Conservation (phyloP, 2,329 filamentous ascomycete species). For the Xylaria digitata region DNA sequence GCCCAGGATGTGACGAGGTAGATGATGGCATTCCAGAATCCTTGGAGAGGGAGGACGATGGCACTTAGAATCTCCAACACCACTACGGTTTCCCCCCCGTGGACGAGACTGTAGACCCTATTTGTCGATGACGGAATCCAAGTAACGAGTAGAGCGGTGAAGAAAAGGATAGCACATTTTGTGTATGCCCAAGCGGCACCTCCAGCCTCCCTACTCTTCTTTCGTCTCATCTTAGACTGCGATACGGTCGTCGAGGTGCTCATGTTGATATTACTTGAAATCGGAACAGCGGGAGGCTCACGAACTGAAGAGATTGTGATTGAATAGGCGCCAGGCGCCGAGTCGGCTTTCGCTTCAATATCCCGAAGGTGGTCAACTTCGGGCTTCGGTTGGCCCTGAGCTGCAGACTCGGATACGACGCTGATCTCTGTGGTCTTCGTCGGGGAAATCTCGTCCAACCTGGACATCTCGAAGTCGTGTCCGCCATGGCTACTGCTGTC, state of each 20-base stretch:
- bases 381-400: slow-evolving; percentile 47
- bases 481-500: slow-evolving; percentile 53
- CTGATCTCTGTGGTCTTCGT: slow-evolving; percentile 73
- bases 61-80: slow-evolving; percentile 76
- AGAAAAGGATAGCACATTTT: slow-evolving; percentile 77
- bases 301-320: slow-evolving; percentile 61
- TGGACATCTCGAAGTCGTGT: slow-evolving; percentile 56
- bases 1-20: slow-evolving; percentile 77
- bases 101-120: slow-evolving; percentile 75
- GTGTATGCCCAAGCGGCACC: slow-evolving; percentile 76
- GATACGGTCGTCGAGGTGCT: slow-evolving; percentile 28
- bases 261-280: not conserved
- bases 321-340: slow-evolving; percentile 55
- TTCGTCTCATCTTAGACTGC: slow-evolving; percentile 41
- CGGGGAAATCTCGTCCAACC: slow-evolving; percentile 60
- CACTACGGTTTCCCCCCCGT: slow-evolving; percentile 63
- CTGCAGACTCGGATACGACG: slow-evolving; percentile 65
- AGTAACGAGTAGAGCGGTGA: slow-evolving; percentile 75
- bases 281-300: slow-evolving; percentile 43
- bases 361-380: slow-evolving; percentile 51
- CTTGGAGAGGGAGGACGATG: slow-evolving; percentile 82
- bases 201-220: slow-evolving; percentile 63
- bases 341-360: slow-evolving; percentile 37
- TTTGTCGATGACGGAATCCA: slow-evolving; percentile 85
- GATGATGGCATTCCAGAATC: slow-evolving; percentile 85